Conservation (phyloP, 106 monocot species). For the Allium fistulosum region DNA sequence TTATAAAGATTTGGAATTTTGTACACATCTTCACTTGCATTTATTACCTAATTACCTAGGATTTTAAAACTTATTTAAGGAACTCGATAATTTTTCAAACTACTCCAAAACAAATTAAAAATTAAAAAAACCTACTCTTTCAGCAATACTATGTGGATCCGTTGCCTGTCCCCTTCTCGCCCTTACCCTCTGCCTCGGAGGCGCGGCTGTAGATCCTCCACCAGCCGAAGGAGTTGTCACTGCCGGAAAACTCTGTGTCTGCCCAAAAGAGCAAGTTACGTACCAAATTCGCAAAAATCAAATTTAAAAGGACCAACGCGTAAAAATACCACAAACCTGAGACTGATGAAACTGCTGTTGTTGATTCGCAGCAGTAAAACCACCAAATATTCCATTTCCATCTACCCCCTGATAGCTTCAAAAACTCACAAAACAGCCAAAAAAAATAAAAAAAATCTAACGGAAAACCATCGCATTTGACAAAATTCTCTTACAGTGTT, state of each 20-base stretch:
- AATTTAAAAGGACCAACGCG: neutral
- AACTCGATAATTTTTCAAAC: neutral
- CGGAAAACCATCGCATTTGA: slow-evolving; percentile 22
- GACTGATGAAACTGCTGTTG: slow-evolving; percentile 32
- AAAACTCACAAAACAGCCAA: neutral
- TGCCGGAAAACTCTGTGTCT: slow-evolving; percentile 45
- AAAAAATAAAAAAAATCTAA: neutral
- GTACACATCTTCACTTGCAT: slow-evolving; percentile 5
- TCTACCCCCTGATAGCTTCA: slow-evolving; percentile 9
- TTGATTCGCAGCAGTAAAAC: slow-evolving; percentile 24
- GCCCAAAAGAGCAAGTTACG: neutral
- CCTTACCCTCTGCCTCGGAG: slow-evolving; percentile 70
- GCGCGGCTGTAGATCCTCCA: slow-evolving; percentile 25
- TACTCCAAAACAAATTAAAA: neutral
- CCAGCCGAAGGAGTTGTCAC: slow-evolving; percentile 7
- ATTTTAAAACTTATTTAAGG: neutral
- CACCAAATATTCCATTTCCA: slow-evolving; percentile 42
- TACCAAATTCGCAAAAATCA: neutral
- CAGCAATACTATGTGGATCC: slow-evolving; percentile 94
- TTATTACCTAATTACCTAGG: slow-evolving; percentile 3
- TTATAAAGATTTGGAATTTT: too few species aligned
- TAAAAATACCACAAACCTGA: slow-evolving; percentile 17
- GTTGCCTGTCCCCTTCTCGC: slow-evolving; percentile 91
- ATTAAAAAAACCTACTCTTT: slow-evolving; percentile 46
- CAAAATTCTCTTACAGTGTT: slow-evolving; percentile 17